Evolutionary conservation across 2,329 filamentous ascomycete species (phyloP).

Genomic region (Rutstroemia sp.): DNA sequence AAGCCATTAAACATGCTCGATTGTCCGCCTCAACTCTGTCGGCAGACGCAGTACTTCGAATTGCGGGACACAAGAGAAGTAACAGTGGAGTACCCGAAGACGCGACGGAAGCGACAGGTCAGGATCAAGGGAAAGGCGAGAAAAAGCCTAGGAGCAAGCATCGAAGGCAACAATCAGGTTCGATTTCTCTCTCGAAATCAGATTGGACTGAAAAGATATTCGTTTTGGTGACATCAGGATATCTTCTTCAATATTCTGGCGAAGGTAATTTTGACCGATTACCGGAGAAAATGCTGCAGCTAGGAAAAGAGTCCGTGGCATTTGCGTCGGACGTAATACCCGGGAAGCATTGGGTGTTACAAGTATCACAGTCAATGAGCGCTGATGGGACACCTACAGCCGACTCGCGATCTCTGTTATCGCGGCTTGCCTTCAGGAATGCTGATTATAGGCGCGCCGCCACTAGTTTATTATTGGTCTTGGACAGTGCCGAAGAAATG

Average conservation of each 20-base stretch:
- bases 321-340: slow-evolving; percentile 76
- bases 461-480: slow-evolving; percentile 62
- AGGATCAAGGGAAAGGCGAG: slow-evolving; percentile 10
- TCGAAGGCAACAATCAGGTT: slow-evolving; percentile 29
- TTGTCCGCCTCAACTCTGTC: slow-evolving; percentile 61
- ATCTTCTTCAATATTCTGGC: slow-evolving; percentile 66
- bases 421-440: slow-evolving; percentile 54
- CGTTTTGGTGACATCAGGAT: slow-evolving; percentile 60
- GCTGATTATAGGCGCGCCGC: slow-evolving; percentile 46
- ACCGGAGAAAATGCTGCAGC: slow-evolving; percentile 65
- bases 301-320: slow-evolving; percentile 68
- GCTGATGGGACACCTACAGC: slow-evolving; percentile 43
- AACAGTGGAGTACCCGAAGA: slow-evolving; percentile 33
- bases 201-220: slow-evolving; percentile 69
- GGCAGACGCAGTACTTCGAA: slow-evolving; percentile 60
- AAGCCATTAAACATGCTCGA: slow-evolving; percentile 68
- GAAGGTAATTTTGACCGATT: slow-evolving; percentile 63
- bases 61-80: slow-evolving; percentile 45
- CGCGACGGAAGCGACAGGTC: slow-evolving; percentile 15
- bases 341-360: slow-evolving; percentile 72
- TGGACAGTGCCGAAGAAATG: slow-evolving; percentile 68
- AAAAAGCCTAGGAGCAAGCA: slow-evolving; percentile 36
- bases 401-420: slow-evolving; percentile 55
- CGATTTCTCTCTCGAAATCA: slow-evolving; percentile 32
- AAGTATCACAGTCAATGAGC: slow-evolving; percentile 61